Evolutionary conservation across 768 basidiomycete species (phyloP).

Genomic region (Harrya chromipes): DNA sequence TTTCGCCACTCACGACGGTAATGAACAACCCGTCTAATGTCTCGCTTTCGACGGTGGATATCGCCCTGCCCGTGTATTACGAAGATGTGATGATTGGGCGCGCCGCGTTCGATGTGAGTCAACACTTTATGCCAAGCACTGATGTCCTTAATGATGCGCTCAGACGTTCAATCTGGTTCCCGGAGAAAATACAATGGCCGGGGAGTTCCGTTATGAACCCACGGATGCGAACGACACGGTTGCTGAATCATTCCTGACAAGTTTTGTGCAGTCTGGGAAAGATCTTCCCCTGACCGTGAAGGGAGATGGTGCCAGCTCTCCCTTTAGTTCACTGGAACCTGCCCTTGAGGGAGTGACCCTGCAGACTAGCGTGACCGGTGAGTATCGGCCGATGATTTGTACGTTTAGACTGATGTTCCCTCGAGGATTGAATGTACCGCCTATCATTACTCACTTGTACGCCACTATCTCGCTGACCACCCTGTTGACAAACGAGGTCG

Average conservation of each 20-base stretch:
- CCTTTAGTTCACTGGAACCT: constrained; percentile 55
- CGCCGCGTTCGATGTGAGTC: constrained; percentile 54
- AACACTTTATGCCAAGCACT: neutral
- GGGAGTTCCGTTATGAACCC: constrained; percentile 70
- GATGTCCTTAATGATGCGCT: neutral
- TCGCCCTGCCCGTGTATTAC: constrained; percentile 58
- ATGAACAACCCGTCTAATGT: constrained; percentile 69
- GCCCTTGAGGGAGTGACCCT: constrained; percentile 55
- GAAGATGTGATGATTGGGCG: constrained; percentile 55
- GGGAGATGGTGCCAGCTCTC: constrained; percentile 58
- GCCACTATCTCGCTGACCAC: constrained; percentile 51
- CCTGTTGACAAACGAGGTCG: constrained; percentile 47
- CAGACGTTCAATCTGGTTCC: constrained; percentile 58
- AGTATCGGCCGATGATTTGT: neutral
- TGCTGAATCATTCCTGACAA: constrained; percentile 57
- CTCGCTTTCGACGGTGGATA: constrained; percentile 53
- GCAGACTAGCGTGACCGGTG: constrained; percentile 48
- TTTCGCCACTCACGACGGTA: constrained; percentile 52
- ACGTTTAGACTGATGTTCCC: neutral
- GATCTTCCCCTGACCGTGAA: constrained; percentile 50
- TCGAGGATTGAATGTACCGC: constrained; percentile 47
- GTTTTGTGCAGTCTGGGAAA: constrained; percentile 54
- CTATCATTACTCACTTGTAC: constrained; percentile 54
- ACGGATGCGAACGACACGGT: constrained; percentile 61
- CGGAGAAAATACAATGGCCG: constrained; percentile 47